phyloP scores from a whole-genome alignment of 768 basidiomycete genomes.

The Pulveroboletus sp. region DNA sequence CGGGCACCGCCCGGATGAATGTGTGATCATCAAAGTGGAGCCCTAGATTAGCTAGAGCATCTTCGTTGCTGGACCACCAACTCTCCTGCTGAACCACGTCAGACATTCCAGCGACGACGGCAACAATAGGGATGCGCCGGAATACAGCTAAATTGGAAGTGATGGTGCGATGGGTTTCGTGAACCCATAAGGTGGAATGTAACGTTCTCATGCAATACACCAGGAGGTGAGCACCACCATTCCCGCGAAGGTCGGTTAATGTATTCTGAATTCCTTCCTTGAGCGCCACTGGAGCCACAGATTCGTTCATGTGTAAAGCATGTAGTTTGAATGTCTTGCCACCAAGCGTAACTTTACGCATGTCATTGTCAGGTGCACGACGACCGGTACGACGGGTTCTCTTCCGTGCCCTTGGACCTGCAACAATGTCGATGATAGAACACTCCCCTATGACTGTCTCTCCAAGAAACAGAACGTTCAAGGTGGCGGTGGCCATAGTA shows the following conservation, averaged over 20 bases:
- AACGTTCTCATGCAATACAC: constrained; percentile 19
- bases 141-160: neutral
- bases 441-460: constrained; percentile 16
- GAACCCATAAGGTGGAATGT: constrained; percentile 11
- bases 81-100: constrained; percentile 6
- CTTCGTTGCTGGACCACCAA: constrained; percentile 18
- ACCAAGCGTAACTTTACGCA: constrained; percentile 10
- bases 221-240: constrained; percentile 15
- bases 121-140: constrained; percentile 11
- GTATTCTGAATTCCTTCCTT: constrained; percentile 3
- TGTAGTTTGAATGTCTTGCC: constrained; percentile 14
- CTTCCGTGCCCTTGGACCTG: constrained; percentile 3
- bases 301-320: constrained; percentile 2
- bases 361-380: neutral
- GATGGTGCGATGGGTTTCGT: constrained; percentile 8
- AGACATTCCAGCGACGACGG: constrained; percentile 14
- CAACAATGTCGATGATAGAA: constrained; percentile 20
- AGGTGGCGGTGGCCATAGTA: neutral
- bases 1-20: constrained; percentile 10
- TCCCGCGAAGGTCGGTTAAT: constrained; percentile 10
- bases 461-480: constrained; percentile 20
- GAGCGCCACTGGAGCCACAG: neutral
- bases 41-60: constrained; percentile 6
- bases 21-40: constrained; percentile 13
- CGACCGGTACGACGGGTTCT: neutral